Conservation (phyloP, 306 rosid species). For the Luffa acutangula region DNA sequence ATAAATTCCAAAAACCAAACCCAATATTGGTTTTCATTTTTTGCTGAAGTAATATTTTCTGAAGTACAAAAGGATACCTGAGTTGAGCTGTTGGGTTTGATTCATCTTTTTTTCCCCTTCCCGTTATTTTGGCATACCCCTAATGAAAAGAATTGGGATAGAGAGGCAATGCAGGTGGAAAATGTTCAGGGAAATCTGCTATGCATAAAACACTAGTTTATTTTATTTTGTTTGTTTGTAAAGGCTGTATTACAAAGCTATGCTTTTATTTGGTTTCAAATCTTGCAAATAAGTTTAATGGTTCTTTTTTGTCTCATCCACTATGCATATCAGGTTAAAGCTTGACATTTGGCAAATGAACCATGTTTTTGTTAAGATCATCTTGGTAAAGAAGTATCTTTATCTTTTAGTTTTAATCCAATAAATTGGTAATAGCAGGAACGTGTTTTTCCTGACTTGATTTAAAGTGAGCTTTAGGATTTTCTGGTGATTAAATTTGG, state of each 20-base stretch:
- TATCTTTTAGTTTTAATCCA: not conserved
- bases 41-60: not conserved
- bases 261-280: not conserved
- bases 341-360: not conserved
- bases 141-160: not conserved
- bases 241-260: not conserved
- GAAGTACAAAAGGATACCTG: not conserved
- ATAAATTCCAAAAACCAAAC: not conserved
- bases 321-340: not conserved
- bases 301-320: not conserved
- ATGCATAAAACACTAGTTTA: not conserved
- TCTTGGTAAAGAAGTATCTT: not conserved
- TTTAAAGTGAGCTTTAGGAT: not conserved
- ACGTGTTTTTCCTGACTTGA: not conserved
- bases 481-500: not conserved
- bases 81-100: not conserved
- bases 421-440: not conserved
- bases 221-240: not conserved
- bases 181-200: not conserved
- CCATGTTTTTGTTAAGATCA: not conserved
- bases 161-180: not conserved
- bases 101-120: no score
- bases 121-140: no score
- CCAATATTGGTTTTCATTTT: not conserved
- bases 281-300: not conserved